These are phyloP conservation scores for Kwoniella pini DNA, from an alignment of 768 basidiomycete species.

Conservation along the genomic window DNA sequence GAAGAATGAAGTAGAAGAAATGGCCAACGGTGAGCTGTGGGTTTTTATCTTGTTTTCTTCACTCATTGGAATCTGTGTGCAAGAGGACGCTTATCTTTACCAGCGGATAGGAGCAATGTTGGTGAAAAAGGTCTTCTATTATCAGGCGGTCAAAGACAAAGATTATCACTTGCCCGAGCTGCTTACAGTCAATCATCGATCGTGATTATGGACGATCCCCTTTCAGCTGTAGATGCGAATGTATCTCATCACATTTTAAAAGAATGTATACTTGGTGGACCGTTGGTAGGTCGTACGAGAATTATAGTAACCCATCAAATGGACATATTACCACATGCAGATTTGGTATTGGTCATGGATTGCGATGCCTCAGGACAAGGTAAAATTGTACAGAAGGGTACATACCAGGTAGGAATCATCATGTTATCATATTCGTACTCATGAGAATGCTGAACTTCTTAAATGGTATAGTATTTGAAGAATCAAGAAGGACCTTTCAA, in stretches of 20 bases:
- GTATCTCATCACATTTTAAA: slow-evolving; percentile 70
- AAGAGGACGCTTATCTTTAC: not conserved
- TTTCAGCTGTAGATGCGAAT: slow-evolving; percentile 76
- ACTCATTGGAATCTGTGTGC: not conserved
- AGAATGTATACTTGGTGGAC: slow-evolving; percentile 59
- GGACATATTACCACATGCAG: slow-evolving; percentile 47
- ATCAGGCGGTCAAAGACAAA: slow-evolving; percentile 51
- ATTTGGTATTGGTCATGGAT: slow-evolving; percentile 50
- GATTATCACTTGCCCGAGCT: slow-evolving; percentile 46
- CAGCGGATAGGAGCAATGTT: slow-evolving; percentile 62
- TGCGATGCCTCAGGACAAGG: slow-evolving; percentile 23
- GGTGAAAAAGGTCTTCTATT: slow-evolving; percentile 69
- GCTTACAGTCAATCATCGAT: slow-evolving; percentile 40
- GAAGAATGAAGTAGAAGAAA: slow-evolving; percentile 31
- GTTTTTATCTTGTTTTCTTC: not conserved
- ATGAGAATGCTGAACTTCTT: too few species aligned
- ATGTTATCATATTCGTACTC: not conserved
- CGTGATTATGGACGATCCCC: slow-evolving; percentile 53
- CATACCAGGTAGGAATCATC: slow-evolving; percentile 61
- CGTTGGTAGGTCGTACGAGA: slow-evolving; percentile 62
- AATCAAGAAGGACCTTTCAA: slow-evolving; percentile 38
- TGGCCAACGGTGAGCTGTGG: slow-evolving; percentile 39
- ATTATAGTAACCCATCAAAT: slow-evolving; percentile 60
- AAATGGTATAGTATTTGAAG: slow-evolving; percentile 21
- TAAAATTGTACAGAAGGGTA: slow-evolving; percentile 64